Evolutionary conservation across 2,329 filamentous ascomycete species (phyloP).

Genomic region (Thelonectria rubi): DNA sequence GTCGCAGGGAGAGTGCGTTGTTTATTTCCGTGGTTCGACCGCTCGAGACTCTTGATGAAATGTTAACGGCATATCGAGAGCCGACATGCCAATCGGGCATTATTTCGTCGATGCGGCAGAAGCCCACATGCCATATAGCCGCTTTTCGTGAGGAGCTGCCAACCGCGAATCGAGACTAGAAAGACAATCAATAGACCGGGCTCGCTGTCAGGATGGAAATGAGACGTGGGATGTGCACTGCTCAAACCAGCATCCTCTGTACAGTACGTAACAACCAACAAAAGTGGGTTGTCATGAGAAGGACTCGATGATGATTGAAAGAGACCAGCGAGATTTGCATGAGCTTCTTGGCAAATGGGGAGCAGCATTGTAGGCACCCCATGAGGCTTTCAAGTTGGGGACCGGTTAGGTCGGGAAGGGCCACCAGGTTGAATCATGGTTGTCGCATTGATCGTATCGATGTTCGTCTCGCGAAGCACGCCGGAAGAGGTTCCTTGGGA

Average conservation of each 20-base stretch:
- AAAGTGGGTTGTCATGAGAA: constrained; percentile 20
- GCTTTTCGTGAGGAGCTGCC: background rate
- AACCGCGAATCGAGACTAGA: background rate
- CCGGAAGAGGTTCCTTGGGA: background rate
- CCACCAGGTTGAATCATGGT: background rate
- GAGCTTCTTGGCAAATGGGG: background rate
- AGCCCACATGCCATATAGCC: background rate
- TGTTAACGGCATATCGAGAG: background rate
- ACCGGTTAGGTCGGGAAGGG: background rate
- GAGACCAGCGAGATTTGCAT: background rate
- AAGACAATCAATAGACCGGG: background rate
- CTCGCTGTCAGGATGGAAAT: background rate
- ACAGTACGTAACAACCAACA: constrained; percentile 9
- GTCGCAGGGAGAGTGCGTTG: background rate
- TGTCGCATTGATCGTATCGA: constrained; percentile 22
- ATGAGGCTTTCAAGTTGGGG: background rate
- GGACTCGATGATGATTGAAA: constrained; percentile 5
- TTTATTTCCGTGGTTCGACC: constrained; percentile 3
- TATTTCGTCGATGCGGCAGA: background rate
- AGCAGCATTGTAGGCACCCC: background rate
- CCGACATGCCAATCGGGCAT: background rate
- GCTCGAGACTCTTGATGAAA: constrained; percentile 3
- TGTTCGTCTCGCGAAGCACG: background rate
- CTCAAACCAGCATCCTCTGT: background rate
- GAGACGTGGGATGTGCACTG: background rate